phyloP scores from a whole-genome alignment of 2,329 filamentous ascomycete species.

The Seiridium cupressi region DNA sequence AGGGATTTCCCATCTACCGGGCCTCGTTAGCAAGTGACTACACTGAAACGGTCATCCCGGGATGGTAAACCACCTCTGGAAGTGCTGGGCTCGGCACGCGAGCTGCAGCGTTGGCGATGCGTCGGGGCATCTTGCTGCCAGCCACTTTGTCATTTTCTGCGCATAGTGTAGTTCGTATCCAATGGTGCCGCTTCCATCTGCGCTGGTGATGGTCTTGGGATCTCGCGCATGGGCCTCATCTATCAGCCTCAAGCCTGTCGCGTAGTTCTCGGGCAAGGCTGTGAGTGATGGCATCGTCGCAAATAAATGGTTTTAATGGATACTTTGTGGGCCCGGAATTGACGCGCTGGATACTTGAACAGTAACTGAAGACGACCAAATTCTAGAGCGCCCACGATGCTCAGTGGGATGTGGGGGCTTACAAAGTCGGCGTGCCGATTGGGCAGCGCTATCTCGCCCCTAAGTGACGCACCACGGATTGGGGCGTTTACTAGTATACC shows the following conservation, averaged over 20 bases:
- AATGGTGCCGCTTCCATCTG: slow-evolving; percentile 20
- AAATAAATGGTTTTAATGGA: not conserved
- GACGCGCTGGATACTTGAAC: not conserved
- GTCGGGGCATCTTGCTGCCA: slow-evolving; percentile 56
- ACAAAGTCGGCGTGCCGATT: slow-evolving; percentile 5
- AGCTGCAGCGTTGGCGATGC: slow-evolving; percentile 68
- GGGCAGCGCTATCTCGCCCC: not conserved
- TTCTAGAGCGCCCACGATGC: not conserved
- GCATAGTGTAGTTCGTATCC: slow-evolving; percentile 80
- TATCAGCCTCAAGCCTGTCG: slow-evolving; percentile 62
- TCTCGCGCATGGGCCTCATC: slow-evolving; percentile 71
- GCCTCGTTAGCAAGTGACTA: not conserved
- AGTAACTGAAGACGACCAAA: not conserved
- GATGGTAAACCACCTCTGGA: slow-evolving; percentile 53
- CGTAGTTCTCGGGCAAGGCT: slow-evolving; percentile 36
- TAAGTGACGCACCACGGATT: too few relatives aligned
- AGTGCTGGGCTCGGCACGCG: slow-evolving; percentile 82
- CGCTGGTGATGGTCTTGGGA: slow-evolving; percentile 53
- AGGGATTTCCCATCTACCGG: slow-evolving; percentile 71
- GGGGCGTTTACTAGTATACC: too few relatives aligned
- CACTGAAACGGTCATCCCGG: not conserved
- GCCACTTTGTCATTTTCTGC: slow-evolving; percentile 73
- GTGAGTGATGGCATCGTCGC: slow-evolving; percentile 1
- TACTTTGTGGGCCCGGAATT: not conserved
- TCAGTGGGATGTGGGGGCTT: slow-evolving; percentile 1